A percentile compares a stretch with the other conserved stretches of the same genome.
phyloP scores from a whole-genome alignment of 2,329 filamentous ascomycete genomes.

The Elsinoe necatrix region DNA sequence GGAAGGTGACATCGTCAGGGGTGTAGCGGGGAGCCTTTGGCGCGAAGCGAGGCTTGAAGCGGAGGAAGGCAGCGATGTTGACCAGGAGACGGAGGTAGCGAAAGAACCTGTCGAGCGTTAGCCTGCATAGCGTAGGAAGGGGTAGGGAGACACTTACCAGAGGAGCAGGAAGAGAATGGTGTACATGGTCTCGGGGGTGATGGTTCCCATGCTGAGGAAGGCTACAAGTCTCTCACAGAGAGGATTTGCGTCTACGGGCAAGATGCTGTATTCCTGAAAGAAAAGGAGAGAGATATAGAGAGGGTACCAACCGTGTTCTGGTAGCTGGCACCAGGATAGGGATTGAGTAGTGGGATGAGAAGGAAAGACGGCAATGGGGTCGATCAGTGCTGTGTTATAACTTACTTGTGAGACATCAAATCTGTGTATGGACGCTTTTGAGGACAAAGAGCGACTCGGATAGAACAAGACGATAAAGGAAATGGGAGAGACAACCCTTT shows the following conservation, averaged over 20 bases:
- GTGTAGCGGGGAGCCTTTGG: slow-evolving; percentile 23
- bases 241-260: not conserved
- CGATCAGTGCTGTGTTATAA: not conserved
- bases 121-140: not conserved
- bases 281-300: not conserved
- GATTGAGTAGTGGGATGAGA: slow-evolving; percentile 1
- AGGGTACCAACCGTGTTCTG: not conserved
- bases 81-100: slow-evolving; percentile 27
- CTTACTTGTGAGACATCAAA: not conserved
- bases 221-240: slow-evolving; percentile 7
- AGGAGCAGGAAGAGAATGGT: slow-evolving; percentile 5
- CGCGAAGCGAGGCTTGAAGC: slow-evolving; percentile 25
- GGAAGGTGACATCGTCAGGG: slow-evolving; percentile 25
- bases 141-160: not conserved
- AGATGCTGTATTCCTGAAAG: not conserved
- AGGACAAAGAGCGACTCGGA: not conserved
- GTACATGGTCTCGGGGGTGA: not conserved
- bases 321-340: not conserved
- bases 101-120: slow-evolving; percentile 19
- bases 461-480: not conserved
- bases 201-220: not conserved
- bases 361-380: not conserved
- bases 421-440: not conserved
- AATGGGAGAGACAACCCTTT: not conserved
- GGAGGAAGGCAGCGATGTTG: slow-evolving; percentile 23